Evolutionary conservation across 345 rosid genomes (phyloP), one percentile per base, ranked within the genome.

Genomic region (Isatis tinctoria): DNA sequence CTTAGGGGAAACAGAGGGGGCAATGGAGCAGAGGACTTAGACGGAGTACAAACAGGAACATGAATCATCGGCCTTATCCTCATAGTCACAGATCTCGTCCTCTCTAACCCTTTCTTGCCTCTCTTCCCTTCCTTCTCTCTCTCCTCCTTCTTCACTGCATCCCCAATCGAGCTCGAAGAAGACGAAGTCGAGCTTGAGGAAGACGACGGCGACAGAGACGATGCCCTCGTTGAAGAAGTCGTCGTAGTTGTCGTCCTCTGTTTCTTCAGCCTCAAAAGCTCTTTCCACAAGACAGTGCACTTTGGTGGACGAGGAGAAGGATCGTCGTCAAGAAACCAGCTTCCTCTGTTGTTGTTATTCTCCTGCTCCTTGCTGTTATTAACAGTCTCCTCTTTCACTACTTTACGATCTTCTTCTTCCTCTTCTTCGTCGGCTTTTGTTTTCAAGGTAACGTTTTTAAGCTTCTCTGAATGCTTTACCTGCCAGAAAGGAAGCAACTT

Each of bases 231-330:
- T 0, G 85, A 80, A 0, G 87, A 82, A 18, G 0, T 32, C 35
- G 82, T 80, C 2, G 86, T 80, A 0, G 84, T 79, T 0, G 86
- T 82, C 11, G 85, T 76, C 0, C 90, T 71, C 70, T 90, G 97
- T 79, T 95, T 95, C 87, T 86, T 91, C 67, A 95, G 45, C 85
- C 93, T 82, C 4, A 95, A 83, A 73, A 95, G 72, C 80, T 92
- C 99, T 83, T 92, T 95, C 97, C 97, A 95, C 4, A 95, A 45
- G 3, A 95, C 99, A 3, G 97, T 91, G 65, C 98, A 93, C 66
- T 93, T 93, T 4, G 98, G 98, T 39, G 97, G 98, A 66, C 98
- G 81, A 9, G 99, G 99, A 53, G 99, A 95, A 32, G 97, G 97
- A 41, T 95, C 97, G 36, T 95, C 99, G 61, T 95, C 97, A 44